These are phyloP conservation scores for Dactylellina cionopaga DNA, from an alignment of 2,329 filamentous ascomycete species.

Conservation along the genomic window DNA sequence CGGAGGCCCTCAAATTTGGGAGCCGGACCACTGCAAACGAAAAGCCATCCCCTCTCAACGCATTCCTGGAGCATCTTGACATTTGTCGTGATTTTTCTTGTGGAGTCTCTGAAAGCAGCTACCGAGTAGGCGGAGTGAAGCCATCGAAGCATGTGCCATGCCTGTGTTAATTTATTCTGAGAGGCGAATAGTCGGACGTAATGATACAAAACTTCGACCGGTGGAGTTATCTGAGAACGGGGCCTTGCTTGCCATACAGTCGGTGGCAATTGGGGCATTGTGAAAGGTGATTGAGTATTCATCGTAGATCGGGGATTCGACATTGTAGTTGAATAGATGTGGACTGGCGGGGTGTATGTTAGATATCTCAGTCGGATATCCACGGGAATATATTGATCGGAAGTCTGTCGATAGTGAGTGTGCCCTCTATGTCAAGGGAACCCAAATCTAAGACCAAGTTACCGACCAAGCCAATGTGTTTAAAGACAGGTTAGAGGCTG, in stretches of 20 bases:
- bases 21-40: constrained; percentile 42
- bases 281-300: constrained; percentile 4
- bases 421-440: constrained; percentile 50
- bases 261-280: constrained; percentile 45
- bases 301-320: constrained; percentile 25
- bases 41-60: constrained; percentile 52
- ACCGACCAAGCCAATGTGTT: constrained; percentile 24
- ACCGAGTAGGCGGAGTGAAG: constrained; percentile 44
- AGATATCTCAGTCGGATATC: constrained; percentile 29
- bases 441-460: constrained; percentile 32
- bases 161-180: constrained; percentile 46
- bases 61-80: constrained; percentile 51
- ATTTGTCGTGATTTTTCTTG: constrained; percentile 42
- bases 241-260: constrained; percentile 49
- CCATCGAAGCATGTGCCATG: constrained; percentile 50
- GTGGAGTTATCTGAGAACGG: constrained; percentile 49
- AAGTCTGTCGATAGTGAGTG: constrained; percentile 24
- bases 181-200: constrained; percentile 49
- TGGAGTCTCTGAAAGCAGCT: constrained; percentile 45
- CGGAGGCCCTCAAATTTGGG: constrained; percentile 44
- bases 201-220: constrained; percentile 50
- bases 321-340: constrained; percentile 16
- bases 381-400: constrained; percentile 3
- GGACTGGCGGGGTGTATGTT: not conserved
- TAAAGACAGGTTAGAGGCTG: constrained; percentile 31